phyloP scores from a whole-genome alignment of 1,139 yeast species.

The Wickerhamomyces sp. region DNA sequence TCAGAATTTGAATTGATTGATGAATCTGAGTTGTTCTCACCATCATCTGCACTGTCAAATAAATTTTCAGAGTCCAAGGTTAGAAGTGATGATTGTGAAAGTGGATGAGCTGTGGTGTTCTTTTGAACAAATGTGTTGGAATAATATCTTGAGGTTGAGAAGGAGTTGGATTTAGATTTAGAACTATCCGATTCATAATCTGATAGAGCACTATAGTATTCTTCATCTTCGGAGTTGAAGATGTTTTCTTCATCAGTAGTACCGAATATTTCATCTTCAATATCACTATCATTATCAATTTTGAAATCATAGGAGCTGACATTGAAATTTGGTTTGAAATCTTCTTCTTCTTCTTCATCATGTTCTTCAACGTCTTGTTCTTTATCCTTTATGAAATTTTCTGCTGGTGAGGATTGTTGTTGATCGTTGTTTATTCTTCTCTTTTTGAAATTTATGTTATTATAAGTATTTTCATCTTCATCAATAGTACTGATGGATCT shows the following conservation, averaged over 20 bases:
- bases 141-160: conserved; percentile 4
- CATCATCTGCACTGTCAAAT: too few relatives aligned
- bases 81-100: too few relatives aligned
- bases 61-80: too few relatives aligned
- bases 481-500: conserved; percentile 25
- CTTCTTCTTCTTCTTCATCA: background rate
- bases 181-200: conserved; percentile 19
- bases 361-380: conserved; percentile 9
- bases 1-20: conserved; percentile 12
- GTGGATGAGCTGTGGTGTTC: background rate
- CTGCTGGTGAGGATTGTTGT: background rate
- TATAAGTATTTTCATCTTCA: conserved; percentile 24
- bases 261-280: conserved; percentile 14
- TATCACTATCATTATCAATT: conserved; percentile 9
- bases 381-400: background rate
- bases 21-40: background rate
- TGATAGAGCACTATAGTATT: conserved; percentile 21
- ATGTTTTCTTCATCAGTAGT: conserved; percentile 19
- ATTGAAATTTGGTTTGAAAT: background rate
- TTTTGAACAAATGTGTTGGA: conserved; percentile 1
- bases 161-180: background rate
- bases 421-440: conserved; percentile 13
- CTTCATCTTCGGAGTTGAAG: conserved; percentile 24
- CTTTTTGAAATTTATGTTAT: conserved; percentile 23
- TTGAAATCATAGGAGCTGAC: background rate